Evolutionary conservation across 2,329 filamentous ascomycete species (phyloP), one percentile per base, ranked within the genome.

Genomic region (Grosmannia huntii): DNA sequence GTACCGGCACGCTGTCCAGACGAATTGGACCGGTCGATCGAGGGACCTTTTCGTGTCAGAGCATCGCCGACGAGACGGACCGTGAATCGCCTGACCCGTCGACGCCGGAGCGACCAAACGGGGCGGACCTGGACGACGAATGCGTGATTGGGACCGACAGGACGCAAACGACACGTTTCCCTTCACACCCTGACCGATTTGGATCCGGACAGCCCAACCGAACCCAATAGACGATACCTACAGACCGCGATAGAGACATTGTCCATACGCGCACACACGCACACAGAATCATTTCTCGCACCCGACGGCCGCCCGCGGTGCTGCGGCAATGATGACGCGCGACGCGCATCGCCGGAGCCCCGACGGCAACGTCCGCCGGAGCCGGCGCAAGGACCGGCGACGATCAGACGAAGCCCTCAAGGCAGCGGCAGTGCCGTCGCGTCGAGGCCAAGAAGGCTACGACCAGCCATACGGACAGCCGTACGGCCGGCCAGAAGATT

Each of bases 301-400:
- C 41, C 49, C 41, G 27, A 27, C 38, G 4, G 27, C 41, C 25
- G 41, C 7, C 19, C 23, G 7, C 1, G n/a, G 12, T 21, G n/a
- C 25, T n/a, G 44, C 21, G 48, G 19, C 21, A 31, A 57, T 52
- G 48, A 57, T 57, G 33, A 25, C 48, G 55, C 55, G 55, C 19
- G 55, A 52, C 23, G 6, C 55, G 16, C 55, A 19, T 12, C 55
- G 55, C 31, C 48, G 55, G 21, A 57, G 55, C 36, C 55, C 76
- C 59, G 79, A 81, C 65, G 75, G 75, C 72, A 75, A 74, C 67
- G 73, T 76, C 68, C 76, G 78, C 68, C 76, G 77, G 72, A 72
- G 72, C n/a, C 57, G 60, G 21, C 61, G 59, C 69, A 73, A 71
- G 66, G 69, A 73, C 57, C 69, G 71, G 52, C 69, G 72, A 60